Conservation (phyloP, 2,329 filamentous ascomycete species). For the Trichoderma sp. region DNA sequence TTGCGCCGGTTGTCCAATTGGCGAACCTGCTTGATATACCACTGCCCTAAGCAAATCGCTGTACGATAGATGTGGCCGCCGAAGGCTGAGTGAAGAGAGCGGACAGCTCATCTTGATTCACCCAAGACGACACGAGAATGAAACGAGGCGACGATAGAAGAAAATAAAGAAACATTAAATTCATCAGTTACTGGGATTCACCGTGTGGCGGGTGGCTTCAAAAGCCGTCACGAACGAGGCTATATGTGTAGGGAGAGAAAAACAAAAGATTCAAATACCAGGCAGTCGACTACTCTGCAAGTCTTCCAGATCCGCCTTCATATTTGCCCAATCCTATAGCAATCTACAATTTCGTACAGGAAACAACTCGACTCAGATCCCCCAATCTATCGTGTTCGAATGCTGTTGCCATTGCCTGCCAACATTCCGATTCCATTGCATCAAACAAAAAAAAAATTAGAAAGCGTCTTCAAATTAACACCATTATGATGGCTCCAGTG, state of each 20-base stretch:
- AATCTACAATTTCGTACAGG: background rate
- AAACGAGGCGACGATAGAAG: background rate
- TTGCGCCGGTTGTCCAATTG: background rate
- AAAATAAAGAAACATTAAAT: background rate
- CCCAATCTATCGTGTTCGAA: background rate
- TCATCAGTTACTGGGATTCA: background rate
- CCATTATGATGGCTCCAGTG: background rate
- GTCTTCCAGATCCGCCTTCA: background rate
- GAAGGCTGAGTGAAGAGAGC: background rate
- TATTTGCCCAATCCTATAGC: background rate
- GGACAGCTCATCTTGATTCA: background rate
- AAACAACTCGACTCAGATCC: background rate
- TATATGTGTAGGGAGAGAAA: background rate
- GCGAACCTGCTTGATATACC: background rate
- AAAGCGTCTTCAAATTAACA: conserved; percentile 2
- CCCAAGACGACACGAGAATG: background rate
- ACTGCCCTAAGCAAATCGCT: background rate
- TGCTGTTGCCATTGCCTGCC: background rate
- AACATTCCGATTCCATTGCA: background rate
- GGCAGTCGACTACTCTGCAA: background rate
- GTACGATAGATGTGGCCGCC: conserved; percentile 19
- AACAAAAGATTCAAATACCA: background rate
- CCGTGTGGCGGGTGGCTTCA: too few species aligned
- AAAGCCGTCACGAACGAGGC: background rate
- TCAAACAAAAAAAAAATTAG: background rate